Base-by-base conservation (phyloP, 306 rosid genomes). In the Gynostemma pentaphyllum region DNA sequence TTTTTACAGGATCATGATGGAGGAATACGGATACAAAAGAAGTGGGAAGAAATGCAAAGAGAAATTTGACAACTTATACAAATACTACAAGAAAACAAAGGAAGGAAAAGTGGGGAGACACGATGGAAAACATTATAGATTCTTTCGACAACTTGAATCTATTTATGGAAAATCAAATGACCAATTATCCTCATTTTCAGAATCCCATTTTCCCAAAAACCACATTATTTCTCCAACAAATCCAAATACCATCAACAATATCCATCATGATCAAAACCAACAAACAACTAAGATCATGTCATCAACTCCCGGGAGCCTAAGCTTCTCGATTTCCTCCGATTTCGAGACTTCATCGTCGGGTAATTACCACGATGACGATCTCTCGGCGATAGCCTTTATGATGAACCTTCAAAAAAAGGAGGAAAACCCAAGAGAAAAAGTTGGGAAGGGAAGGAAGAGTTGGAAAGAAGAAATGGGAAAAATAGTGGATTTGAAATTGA, bases 21-120 rank as follows among this genome's bases (percentile, higher is more conserved):
- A 82, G 70, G 95, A 87, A 73, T 79, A 84, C 71, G 95, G 92
- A 9, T 84, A 80, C 78, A 83, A 80, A 70, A 84, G 95, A 64
- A 84, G 82, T 65, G 95, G 95, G 32, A 87, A 85, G 61, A 87
- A 87, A 73, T 87, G 95, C 86, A 87, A 82, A 68, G 95, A 87
- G 66, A 87, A 87, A 72, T 87, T 87, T 76, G 95, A 85, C 78
- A 87, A 87, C 74, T 65, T 87, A 79, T 87, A 87, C 81, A 87
- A 87, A 72, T 87, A 87, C 78, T 87, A 87, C 83, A 87, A 87
- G 92, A 87, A 84, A 70, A 87, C 95, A 21, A 87, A 80, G 73
- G 89, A 85, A 69, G 92, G 95, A 5, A 87, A 87, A 73, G 64
- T 81, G n/a, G 83, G 92, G 22, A 80, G 92, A 53, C 92, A 84